A percentile compares a stretch with the other conserved stretches of the same genome.
phyloP scores from a whole-genome alignment of 176 grass and related monocot genomes.

The Musa troglodytarum region DNA sequence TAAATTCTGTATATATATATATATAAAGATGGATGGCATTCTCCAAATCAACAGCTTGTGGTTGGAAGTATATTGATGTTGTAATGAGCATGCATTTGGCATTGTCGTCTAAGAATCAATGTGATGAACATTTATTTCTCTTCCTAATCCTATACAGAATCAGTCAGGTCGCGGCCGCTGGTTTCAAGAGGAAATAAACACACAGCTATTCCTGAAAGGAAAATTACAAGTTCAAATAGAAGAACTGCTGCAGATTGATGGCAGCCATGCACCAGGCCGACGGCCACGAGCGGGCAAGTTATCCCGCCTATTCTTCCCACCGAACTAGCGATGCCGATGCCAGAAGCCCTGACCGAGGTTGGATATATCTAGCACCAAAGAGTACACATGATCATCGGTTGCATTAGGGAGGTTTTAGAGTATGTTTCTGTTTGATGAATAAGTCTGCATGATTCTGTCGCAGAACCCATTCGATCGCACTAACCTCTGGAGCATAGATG shows the following conservation, averaged over 20 bases:
- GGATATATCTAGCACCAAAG: conserved; percentile 60
- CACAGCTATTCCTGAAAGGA: conserved; percentile 66
- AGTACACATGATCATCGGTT: not conserved
- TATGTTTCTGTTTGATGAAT: not conserved
- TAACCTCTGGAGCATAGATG: conserved; percentile 95
- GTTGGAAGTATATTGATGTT: not conserved
- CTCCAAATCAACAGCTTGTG: not conserved
- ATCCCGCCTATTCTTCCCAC: conserved; percentile 89
- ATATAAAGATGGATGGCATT: not conserved
- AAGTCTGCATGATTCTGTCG: not conserved
- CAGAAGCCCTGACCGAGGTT: conserved; percentile 60
- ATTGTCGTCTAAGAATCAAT: not conserved
- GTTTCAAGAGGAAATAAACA: conserved; percentile 86
- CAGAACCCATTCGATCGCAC: conserved; percentile 14
- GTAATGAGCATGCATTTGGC: not conserved
- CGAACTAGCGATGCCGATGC: conserved; percentile 71
- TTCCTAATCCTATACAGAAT: conserved; percentile 41
- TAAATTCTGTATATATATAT: too few species aligned
- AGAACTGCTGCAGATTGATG: conserved; percentile 63
- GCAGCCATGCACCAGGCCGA: conserved; percentile 71
- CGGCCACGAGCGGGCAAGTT: conserved; percentile 78
- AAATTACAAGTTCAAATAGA: conserved; percentile 77
- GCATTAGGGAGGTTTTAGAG: not conserved
- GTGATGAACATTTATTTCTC: not conserved
- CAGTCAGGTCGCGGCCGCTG: conserved; percentile 52